Evolutionary conservation across 371 early-diverging fungal species (phyloP).

Genomic region (Mortierella sp.): DNA sequence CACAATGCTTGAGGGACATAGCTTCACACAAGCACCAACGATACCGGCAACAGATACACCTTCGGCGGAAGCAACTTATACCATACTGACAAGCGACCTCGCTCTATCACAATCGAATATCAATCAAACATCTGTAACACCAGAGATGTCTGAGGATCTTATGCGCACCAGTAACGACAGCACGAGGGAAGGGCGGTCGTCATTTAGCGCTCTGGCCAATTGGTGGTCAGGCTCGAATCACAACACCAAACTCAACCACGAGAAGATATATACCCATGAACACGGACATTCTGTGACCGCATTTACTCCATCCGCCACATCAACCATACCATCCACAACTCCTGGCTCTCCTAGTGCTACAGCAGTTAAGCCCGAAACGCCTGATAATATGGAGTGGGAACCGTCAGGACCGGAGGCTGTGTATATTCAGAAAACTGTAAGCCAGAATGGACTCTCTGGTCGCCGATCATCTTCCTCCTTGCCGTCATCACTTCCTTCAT

Average conservation of each 20-base stretch:
- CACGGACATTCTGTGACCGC: constrained; percentile 9
- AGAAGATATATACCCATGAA: constrained; percentile 15
- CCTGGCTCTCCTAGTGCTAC: background rate
- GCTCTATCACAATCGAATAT: background rate
- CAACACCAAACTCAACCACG: constrained; percentile 12
- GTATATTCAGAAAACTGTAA: constrained; percentile 5
- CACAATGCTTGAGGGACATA: constrained; percentile 29
- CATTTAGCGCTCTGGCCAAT: constrained; percentile 20
- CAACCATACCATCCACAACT: constrained; percentile 2
- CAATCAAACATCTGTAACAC: background rate
- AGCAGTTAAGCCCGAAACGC: background rate
- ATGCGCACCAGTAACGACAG: constrained; percentile 1
- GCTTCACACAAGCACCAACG: constrained; percentile 2
- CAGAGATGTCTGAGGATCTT: background rate
- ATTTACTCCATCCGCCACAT: constrained; percentile 2
- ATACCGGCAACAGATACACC: background rate
- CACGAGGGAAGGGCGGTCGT: constrained; percentile 14
- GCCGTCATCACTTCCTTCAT: constrained; percentile 26
- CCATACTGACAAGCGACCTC: background rate
- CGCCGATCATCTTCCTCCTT: constrained; percentile 1
- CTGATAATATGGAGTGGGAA: constrained; percentile 41
- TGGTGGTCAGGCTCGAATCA: constrained; percentile 48
- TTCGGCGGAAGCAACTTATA: background rate
- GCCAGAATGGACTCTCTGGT: background rate
- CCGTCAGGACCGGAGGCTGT: constrained; percentile 43